A percentile compares a stretch with the other conserved stretches of the same genome.
Evolutionary conservation across 441 rosid species (phyloP).

Genomic region (Cnidoscolus chayamansa): DNA sequence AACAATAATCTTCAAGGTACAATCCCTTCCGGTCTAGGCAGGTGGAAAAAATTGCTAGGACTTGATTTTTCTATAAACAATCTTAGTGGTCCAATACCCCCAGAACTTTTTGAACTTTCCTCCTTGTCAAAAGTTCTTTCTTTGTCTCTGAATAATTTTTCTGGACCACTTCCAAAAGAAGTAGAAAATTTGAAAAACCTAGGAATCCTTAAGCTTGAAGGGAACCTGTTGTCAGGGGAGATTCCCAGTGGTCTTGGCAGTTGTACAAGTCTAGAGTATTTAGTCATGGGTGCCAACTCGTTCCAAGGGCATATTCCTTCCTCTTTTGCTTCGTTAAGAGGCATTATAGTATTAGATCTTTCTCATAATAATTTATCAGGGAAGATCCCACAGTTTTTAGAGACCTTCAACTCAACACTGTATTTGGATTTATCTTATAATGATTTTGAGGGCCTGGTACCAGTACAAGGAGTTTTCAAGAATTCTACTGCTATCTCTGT

Average conservation of each 20-base stretch:
- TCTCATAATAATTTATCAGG: neutral
- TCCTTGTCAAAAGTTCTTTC: neutral
- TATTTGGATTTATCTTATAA: neutral
- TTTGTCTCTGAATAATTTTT: neutral
- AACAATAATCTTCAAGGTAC: neutral
- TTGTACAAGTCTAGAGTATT: neutral
- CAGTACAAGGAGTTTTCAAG: neutral
- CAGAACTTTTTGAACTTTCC: neutral
- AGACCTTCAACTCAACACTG: neutral
- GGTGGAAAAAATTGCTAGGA: neutral
- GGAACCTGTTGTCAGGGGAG: neutral
- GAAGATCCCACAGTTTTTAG: neutral
- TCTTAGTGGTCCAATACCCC: neutral
- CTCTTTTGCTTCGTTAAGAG: neutral
- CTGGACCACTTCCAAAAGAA: neutral
- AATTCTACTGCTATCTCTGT: neutral
- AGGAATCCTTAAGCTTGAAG: neutral
- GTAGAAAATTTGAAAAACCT: conserved; percentile 4
- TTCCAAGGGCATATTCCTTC: neutral
- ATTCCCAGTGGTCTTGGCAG: neutral
- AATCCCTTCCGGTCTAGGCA: neutral
- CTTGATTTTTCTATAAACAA: neutral
- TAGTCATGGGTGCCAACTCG: neutral
- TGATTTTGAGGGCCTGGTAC: conserved; percentile 8
- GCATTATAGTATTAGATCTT: neutral